Evolutionary conservation across 352 stramenopile genomes (phyloP), one percentile per base, ranked within the genome.

Genomic region (Phytophthora pistaciae): DNA sequence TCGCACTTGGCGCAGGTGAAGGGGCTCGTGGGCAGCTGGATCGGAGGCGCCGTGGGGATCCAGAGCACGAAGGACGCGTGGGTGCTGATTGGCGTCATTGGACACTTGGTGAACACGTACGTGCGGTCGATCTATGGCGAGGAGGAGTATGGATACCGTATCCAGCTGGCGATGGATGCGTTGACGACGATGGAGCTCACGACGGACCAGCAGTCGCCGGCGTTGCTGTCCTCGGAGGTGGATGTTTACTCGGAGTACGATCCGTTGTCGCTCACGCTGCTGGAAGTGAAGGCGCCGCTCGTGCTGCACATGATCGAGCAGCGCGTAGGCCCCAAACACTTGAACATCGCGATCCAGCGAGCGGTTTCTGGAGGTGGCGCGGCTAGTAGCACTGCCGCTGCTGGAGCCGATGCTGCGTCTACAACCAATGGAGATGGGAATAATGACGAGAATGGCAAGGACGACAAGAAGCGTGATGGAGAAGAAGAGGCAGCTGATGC

Each of bases 281-380:
- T 96, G 1, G 87, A 95, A 64, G 85, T 93, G 2, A 96, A 96
- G 57, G 86, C 86, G 3, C 88, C 88, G 42, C 70, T 95, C 0
- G 87, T 96, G 42, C 60, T 96, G n/a, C 89, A 95, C 66, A 96
- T 96, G 89, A 93, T 96, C 58, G 89, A 96, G 57, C 88, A 96
- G 65, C 86, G 87, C 16, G 87, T 95, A 5, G 84, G 85, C 7
- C 79, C 74, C 2, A 93, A 93, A 48, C 86, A 94, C 60, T 59
- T 96, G 9, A 78, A 77, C 3, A 91, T 96, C 29, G 82, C 88
- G 18, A 89, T 96, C 21, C 88, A 96, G 58, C 87, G 88, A n/a
- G 82, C 91, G 13, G 82, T 94, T 44, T 79, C 87, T 46, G 87
- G 87, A 50, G 64, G 55, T 16, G 23, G 56, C 38, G 62, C 58